phyloP scores from a whole-genome alignment of 1,139 yeast genomes.

The Taphrina pruni region DNA sequence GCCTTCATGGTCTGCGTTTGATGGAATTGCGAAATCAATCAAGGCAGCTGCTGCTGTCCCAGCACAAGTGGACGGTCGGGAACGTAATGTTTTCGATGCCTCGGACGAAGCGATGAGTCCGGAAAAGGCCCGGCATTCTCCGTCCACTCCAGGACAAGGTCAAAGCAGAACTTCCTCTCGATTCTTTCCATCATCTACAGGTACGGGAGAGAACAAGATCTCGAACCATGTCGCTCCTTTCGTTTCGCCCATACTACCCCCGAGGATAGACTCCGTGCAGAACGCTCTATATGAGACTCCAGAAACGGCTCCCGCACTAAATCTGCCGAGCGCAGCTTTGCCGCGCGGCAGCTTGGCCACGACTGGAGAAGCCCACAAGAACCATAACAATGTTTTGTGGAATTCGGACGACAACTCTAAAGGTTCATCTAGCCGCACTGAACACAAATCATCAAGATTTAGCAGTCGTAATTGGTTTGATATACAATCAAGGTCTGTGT shows the following conservation, averaged over 20 bases:
- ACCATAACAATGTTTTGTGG: background rate
- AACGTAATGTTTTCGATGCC: slow-evolving; percentile 18
- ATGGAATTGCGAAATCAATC: slow-evolving; percentile 4
- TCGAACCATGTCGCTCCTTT: background rate
- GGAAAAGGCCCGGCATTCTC: slow-evolving; percentile 23
- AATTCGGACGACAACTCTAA: background rate
- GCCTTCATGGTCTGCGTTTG: slow-evolving; percentile 26
- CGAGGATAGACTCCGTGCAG: slow-evolving; percentile 9
- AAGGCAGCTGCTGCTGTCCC: background rate
- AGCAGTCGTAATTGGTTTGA: slow-evolving; percentile 19
- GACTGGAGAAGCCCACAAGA: background rate
- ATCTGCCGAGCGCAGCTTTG: slow-evolving; percentile 11
- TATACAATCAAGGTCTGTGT: slow-evolving; percentile 26
- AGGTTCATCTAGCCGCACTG: background rate
- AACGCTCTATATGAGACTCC: background rate
- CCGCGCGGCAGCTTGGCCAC: background rate
- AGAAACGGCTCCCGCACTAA: slow-evolving; percentile 5
- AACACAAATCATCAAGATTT: background rate
- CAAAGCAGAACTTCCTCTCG: slow-evolving; percentile 36
- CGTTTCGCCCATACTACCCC: slow-evolving; percentile 24
- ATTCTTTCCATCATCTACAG: slow-evolving; percentile 30
- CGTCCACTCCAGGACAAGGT: slow-evolving; percentile 18
- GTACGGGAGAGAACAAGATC: background rate
- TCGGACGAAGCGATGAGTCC: slow-evolving; percentile 11
- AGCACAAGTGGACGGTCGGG: background rate